Evolutionary conservation across 805 yeast species (phyloP).

Genomic region (Yarrowia osloensis): DNA sequence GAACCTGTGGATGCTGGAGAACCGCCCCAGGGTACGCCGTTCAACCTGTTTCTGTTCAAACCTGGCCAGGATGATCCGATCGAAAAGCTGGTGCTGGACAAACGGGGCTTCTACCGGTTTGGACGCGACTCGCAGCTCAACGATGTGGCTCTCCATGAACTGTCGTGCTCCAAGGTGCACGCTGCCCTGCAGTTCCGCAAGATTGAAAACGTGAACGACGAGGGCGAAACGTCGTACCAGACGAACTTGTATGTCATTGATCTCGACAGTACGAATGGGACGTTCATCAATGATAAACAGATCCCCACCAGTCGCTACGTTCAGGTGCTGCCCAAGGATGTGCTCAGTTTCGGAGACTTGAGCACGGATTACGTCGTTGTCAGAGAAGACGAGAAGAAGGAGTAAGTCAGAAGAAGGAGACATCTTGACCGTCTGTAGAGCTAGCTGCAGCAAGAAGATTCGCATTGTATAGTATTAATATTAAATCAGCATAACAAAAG

Average conservation of each 20-base stretch:
- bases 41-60: slow-evolving; percentile 1
- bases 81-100: slow-evolving; percentile 1
- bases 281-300: slow-evolving; percentile 16
- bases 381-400: background rate
- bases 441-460: no score
- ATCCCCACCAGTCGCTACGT: slow-evolving; percentile 21
- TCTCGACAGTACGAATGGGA: slow-evolving; percentile 13
- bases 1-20: slow-evolving; percentile 19
- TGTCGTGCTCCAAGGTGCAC: slow-evolving; percentile 17
- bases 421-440: no score
- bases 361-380: slow-evolving; percentile 20
- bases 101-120: background rate
- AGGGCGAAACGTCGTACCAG: slow-evolving; percentile 9
- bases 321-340: slow-evolving; percentile 20
- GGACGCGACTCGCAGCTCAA: slow-evolving; percentile 21
- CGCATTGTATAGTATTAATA: background rate
- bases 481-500: background rate
- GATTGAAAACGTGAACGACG: slow-evolving; percentile 17
- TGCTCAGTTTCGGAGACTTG: slow-evolving; percentile 22
- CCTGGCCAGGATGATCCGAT: slow-evolving; percentile 22
- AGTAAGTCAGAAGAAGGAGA: no score
- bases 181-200: slow-evolving; percentile 28
- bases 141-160: background rate
- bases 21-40: slow-evolving; percentile 8
- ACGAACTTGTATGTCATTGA: slow-evolving; percentile 22